A percentile compares a stretch with the other conserved stretches of the same genome.
Conservation (phyloP, 148 eudicot species). For the Tetragonia tetragonoides region DNA sequence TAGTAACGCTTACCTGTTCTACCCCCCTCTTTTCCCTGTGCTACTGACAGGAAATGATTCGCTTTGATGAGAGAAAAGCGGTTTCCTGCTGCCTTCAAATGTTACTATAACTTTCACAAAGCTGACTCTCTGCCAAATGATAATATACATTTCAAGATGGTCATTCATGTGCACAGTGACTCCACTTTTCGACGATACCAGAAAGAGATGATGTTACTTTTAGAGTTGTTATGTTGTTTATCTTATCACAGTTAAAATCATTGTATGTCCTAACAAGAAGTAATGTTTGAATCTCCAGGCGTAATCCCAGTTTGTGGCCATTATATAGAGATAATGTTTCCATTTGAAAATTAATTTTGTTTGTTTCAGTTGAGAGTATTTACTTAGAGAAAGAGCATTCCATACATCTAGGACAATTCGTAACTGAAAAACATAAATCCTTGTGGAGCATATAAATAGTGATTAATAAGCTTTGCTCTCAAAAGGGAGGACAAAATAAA, state of each 20-base stretch:
- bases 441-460: no score
- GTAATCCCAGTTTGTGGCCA: constrained; percentile 85
- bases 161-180: constrained; percentile 86
- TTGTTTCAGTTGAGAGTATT: background rate
- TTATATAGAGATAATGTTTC: constrained; percentile 75
- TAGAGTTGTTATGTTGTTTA: background rate
- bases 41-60: constrained; percentile 78
- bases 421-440: no score
- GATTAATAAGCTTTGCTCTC: no score
- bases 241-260: constrained; percentile 9
- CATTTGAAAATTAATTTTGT: background rate
- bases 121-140: constrained; percentile 47
- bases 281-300: constrained; percentile 46
- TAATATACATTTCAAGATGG: constrained; percentile 71
- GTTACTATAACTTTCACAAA: constrained; percentile 73
- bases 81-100: constrained; percentile 81
- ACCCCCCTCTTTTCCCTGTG: background rate
- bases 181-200: constrained; percentile 78
- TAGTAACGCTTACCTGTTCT: background rate
- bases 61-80: constrained; percentile 76
- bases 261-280: constrained; percentile 20
- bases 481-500: no score
- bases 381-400: background rate
- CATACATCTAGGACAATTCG: no score
- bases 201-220: constrained; percentile 84